phyloP scores from a whole-genome alignment of 345 rosid species.

The Syzygium aqueum region DNA sequence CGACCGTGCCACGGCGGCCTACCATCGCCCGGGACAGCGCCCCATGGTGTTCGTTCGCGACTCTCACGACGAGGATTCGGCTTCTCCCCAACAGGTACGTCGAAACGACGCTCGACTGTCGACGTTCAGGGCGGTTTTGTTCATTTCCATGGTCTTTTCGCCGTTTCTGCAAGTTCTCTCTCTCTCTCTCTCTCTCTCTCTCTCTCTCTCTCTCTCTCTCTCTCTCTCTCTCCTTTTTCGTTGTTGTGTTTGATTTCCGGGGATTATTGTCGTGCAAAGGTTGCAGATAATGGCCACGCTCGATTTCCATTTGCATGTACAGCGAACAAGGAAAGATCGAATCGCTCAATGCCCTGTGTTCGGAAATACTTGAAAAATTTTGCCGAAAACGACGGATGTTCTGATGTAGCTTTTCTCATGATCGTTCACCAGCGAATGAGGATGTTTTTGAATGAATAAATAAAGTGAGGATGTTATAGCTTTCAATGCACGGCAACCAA shows the following conservation, averaged over 20 bases:
- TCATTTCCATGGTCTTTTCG: background rate
- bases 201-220: background rate
- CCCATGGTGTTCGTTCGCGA: constrained; percentile 8
- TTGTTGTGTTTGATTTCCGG: background rate
- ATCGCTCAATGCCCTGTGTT: background rate
- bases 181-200: background rate
- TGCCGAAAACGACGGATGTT: background rate
- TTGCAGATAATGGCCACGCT: background rate
- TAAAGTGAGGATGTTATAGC: background rate
- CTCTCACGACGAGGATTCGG: background rate
- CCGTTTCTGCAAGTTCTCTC: background rate
- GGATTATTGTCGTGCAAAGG: background rate
- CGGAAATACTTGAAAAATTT: background rate
- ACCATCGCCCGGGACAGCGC: constrained; percentile 38
- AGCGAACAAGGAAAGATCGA: background rate
- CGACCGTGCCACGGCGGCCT: constrained; percentile 1
- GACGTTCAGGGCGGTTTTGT: background rate
- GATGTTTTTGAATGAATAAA: background rate
- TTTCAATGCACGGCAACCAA: background rate
- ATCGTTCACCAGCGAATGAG: background rate
- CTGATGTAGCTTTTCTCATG: background rate
- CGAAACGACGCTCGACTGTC: background rate
- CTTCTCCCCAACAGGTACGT: constrained; percentile 53
- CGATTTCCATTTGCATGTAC: background rate
- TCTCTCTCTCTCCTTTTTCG: background rate